Evolutionary conservation across 2,329 filamentous ascomycete species (phyloP).

Genomic region (Tetracladium maxilliforme): DNA sequence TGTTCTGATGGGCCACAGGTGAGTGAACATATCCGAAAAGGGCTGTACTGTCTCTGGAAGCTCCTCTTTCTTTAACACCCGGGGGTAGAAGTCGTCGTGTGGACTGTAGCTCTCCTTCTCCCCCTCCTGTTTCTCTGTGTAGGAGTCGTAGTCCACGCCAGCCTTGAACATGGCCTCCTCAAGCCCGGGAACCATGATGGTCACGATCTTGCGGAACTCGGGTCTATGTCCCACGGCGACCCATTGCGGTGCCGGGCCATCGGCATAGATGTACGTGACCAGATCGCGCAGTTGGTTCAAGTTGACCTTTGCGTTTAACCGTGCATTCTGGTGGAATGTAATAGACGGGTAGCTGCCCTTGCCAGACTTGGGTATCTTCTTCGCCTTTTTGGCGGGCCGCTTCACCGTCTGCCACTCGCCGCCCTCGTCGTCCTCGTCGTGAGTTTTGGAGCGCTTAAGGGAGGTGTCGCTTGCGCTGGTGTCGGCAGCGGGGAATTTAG

Average conservation of each 20-base stretch:
- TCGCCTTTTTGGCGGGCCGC: constrained; percentile 38
- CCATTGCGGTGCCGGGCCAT: constrained; percentile 51
- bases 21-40: constrained; percentile 69
- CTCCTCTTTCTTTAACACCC: constrained; percentile 30
- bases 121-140: constrained; percentile 3
- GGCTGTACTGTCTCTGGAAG: constrained; percentile 42
- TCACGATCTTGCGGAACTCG: constrained; percentile 64
- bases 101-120: constrained; percentile 18
- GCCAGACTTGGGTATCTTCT: constrained; percentile 42
- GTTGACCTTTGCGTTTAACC: constrained; percentile 46
- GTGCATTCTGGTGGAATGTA: constrained; percentile 36
- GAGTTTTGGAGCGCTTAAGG: too few species aligned
- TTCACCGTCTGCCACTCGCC: constrained; percentile 37
- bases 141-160: constrained; percentile 2
- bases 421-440: constrained; percentile 3
- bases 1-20: constrained; percentile 79
- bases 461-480: too few species aligned
- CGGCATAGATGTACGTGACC: constrained; percentile 51
- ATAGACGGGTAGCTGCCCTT: constrained; percentile 45
- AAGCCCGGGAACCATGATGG: constrained; percentile 82
- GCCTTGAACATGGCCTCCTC: constrained; percentile 73
- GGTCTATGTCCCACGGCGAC: constrained; percentile 46
- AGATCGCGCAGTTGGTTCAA: constrained; percentile 48
- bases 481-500: too few species aligned
- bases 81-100: constrained; percentile 46